Evolutionary conservation across 495 filamentous ascomycete genomes (phyloP).

Genomic region (Tetracladium setigerum): DNA sequence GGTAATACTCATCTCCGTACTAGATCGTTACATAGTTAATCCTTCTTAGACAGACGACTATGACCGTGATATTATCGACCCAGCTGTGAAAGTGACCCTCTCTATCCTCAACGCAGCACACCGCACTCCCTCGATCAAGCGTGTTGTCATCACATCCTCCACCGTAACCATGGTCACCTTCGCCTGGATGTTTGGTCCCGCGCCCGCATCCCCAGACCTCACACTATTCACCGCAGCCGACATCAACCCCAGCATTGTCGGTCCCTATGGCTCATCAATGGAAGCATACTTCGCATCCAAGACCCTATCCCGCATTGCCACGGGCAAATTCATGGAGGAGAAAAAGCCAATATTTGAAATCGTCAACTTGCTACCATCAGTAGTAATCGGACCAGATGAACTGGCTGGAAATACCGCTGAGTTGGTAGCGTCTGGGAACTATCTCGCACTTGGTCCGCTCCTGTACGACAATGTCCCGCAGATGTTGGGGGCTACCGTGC

Average conservation of each 20-base stretch:
- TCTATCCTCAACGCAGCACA: conserved; percentile 32
- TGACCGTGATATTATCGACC: conserved; percentile 24
- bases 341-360: conserved; percentile 37
- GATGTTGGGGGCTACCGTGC: conserved; percentile 30
- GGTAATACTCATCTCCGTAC: conserved; percentile 17
- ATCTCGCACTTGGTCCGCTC: conserved; percentile 23
- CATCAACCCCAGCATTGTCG: conserved; percentile 9
- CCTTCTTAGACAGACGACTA: conserved; percentile 8
- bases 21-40: conserved; percentile 14
- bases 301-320: conserved; percentile 29
- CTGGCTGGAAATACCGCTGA: conserved; percentile 25
- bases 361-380: conserved; percentile 36
- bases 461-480: conserved; percentile 21
- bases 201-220: conserved; percentile 18
- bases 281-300: conserved; percentile 22
- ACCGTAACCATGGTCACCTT: conserved; percentile 25
- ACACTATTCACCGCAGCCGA: conserved; percentile 16
- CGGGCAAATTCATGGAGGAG: conserved; percentile 34
- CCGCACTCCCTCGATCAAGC: conserved; percentile 26
- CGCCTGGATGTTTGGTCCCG: conserved; percentile 23
- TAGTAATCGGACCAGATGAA: conserved; percentile 38
- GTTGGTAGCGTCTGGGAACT: conserved; percentile 25
- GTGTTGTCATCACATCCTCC: conserved; percentile 38
- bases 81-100: conserved; percentile 30
- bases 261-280: conserved; percentile 9